phyloP scores from a whole-genome alignment of 2,329 filamentous ascomycete genomes.

The Colletotrichum sp. region DNA sequence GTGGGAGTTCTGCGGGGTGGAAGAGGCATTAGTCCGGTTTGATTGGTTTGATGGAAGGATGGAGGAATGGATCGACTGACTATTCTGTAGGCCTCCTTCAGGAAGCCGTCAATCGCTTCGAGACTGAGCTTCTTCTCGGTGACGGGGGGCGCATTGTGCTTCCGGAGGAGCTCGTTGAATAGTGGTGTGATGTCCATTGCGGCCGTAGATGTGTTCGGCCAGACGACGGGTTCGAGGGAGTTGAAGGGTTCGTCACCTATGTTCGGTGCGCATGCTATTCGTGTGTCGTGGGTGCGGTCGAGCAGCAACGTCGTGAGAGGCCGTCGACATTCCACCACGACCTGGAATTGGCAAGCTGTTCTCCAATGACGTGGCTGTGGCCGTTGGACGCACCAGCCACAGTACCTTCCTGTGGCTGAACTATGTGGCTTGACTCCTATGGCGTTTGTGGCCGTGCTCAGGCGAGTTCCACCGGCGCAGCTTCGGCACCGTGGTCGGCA shows the following conservation, averaged over 20 bases:
- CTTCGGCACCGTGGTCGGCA: slow-evolving; percentile 9
- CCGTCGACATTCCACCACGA: not conserved
- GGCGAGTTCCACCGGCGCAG: not conserved
- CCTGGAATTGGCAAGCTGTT: slow-evolving; percentile 7
- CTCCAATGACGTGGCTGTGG: slow-evolving; percentile 21
- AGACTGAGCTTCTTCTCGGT: slow-evolving; percentile 43
- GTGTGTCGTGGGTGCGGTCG: not conserved
- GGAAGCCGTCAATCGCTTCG: slow-evolving; percentile 78
- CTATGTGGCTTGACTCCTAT: not conserved
- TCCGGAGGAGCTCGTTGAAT: slow-evolving; percentile 72
- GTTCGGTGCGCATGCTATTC: not conserved
- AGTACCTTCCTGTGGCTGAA: accelerated
- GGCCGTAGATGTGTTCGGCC: not conserved
- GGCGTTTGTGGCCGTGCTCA: not conserved
- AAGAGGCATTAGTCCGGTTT: not conserved
- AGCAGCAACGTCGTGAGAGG: not conserved
- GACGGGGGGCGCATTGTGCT: slow-evolving; percentile 58
- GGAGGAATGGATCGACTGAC: slow-evolving; percentile 51
- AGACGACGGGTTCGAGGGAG: not conserved
- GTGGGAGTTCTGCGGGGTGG: slow-evolving; percentile 73
- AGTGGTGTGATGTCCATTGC: slow-evolving; percentile 70
- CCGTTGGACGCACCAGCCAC: not conserved
- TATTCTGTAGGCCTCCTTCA: slow-evolving; percentile 94
- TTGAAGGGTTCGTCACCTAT: not conserved
- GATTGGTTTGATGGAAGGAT: not conserved